Evolutionary conservation across 2,329 filamentous ascomycete species (phyloP).

Genomic region (Teratosphaeria zuluensis): DNA sequence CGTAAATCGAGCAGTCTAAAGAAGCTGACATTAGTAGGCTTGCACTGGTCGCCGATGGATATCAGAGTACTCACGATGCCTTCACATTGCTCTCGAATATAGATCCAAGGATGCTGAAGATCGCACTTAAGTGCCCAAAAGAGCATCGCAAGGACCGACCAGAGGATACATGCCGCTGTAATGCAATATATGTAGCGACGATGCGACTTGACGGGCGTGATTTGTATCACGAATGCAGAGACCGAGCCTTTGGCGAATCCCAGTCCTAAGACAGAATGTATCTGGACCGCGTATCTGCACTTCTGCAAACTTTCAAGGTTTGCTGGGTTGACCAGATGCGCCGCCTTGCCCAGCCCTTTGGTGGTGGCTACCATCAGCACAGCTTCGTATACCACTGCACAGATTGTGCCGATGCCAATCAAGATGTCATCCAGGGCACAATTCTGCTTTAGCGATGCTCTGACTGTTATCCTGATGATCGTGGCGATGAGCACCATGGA

Average conservation of each 20-base stretch:
- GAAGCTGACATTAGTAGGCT: not conserved
- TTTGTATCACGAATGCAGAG: conserved; percentile 35
- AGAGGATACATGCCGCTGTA: not conserved
- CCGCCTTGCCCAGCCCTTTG: not conserved
- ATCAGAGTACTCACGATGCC: not conserved
- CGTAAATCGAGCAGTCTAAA: not conserved
- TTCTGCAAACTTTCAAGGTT: not conserved
- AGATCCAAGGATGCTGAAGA: conserved; percentile 10
- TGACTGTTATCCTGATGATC: not conserved
- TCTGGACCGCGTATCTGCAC: not conserved
- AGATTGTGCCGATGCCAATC: conserved; percentile 29
- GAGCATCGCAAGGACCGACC: not conserved
- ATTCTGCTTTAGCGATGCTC: not conserved
- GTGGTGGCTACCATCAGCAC: not conserved
- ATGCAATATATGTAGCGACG: conserved; percentile 7
- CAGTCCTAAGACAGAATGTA: conserved; percentile 9
- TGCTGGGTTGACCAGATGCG: not conserved
- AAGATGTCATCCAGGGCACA: conserved; percentile 18
- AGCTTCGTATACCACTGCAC: not conserved
- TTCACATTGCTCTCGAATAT: not conserved
- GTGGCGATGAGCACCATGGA: not conserved
- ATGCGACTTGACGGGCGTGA: conserved; percentile 36
- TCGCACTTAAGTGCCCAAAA: conserved; percentile 30
- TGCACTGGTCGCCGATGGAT: not conserved
- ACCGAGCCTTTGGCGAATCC: conserved; percentile 37